Base-by-base conservation (phyloP, 202 grass and related monocot genomes). In the Hordeum pubiflorum region DNA sequence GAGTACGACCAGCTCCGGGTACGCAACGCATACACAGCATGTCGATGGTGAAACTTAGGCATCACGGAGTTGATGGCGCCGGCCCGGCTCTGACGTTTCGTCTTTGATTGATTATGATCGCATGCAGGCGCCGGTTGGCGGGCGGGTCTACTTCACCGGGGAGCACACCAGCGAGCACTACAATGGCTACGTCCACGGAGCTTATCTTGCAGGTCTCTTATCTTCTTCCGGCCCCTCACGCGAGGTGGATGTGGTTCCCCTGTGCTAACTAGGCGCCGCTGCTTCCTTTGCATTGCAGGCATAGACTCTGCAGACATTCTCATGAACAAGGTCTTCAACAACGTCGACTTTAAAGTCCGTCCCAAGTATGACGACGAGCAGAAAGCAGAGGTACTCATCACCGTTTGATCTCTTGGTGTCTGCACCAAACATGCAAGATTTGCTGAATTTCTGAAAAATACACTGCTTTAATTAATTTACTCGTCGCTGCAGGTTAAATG, bases 121-220 rank as follows among this genome's bases (percentile, higher is more conserved):
- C 33, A 50, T 68, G 64, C 65, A 70, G 67, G 39, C 67, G 67
- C 67, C 67, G 39, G 67, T 70, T 40, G 50, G 50, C 50, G 67
- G 67, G 67, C 37, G 67, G 67, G 67, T 70, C 39, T 46, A 44
- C 67, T 70, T 70, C 82, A 95, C 92, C 0, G 87, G 92, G 4
- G 93, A 92, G 69, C 90, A 97, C 81, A 91, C 90, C 1, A 91
- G 88, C 40, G 64, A 79, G 69, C 90, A 85, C 78, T 97, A 90
- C 86, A 90, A 88, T 52, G 85, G 83, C 34, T 95, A 92, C 11
- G 87, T 91, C 27, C 89, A 91, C 29, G 87, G 92, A 8, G 89
- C 26, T 3, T 64, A 78, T 32, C 59, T 78, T 63, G 75, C 75
- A 32, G 75, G 75, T 76, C n/a, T 24, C 11, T 7, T 5, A 6